Conservation (phyloP, 768 basidiomycete genomes). For the Lactarius sp. region DNA sequence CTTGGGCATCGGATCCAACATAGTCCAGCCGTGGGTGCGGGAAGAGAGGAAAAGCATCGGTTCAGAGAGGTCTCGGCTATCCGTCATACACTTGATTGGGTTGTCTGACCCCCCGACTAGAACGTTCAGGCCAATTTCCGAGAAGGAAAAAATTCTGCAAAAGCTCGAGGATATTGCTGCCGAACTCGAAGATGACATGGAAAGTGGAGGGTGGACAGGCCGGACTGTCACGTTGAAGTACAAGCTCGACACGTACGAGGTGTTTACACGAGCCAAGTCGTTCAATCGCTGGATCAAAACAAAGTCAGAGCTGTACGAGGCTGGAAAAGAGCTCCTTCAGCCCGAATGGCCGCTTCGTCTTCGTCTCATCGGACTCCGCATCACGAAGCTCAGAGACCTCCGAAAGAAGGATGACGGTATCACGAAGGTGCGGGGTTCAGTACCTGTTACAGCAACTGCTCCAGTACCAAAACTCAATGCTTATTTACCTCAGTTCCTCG, state of each 20-base stretch:
- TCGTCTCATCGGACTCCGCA: constrained; percentile 80
- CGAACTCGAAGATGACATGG: constrained; percentile 79
- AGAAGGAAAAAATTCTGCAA: constrained; percentile 60
- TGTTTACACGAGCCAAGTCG: constrained; percentile 81
- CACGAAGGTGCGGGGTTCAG: constrained; percentile 46
- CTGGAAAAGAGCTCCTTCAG: constrained; percentile 75
- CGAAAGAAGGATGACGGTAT: constrained; percentile 52
- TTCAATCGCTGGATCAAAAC: constrained; percentile 67
- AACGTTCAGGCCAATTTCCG: constrained; percentile 66
- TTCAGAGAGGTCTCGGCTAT: constrained; percentile 59
- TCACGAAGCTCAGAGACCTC: constrained; percentile 87
- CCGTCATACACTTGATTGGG: neutral
- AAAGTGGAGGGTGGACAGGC: constrained; percentile 74
- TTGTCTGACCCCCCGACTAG: constrained; percentile 36
- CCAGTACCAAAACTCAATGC: neutral
- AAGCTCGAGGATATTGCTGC: constrained; percentile 79
- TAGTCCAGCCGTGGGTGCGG: constrained; percentile 67
- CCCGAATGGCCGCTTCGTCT: constrained; percentile 76
- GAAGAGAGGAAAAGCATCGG: constrained; percentile 92
- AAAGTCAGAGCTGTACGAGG: constrained; percentile 73
- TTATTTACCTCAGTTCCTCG: constrained; percentile 50
- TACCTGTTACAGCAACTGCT: neutral
- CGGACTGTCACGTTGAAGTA: constrained; percentile 89
- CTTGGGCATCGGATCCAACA: constrained; percentile 83
- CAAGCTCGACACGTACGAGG: constrained; percentile 88